Conservation (phyloP, 176 grass and related monocot genomes). For the Stipa capillata region DNA sequence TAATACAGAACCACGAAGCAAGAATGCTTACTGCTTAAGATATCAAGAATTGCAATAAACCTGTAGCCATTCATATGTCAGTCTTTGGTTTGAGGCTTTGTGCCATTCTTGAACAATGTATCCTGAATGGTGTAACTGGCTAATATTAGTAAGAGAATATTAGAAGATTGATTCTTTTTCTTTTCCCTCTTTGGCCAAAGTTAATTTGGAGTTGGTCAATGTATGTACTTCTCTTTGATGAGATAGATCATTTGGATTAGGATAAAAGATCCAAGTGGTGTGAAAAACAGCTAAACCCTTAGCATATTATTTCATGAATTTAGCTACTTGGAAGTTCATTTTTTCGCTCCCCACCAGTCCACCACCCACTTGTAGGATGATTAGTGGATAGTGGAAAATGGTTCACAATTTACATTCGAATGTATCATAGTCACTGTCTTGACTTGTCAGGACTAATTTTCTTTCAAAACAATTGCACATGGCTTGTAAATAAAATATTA, state of each 20-base stretch:
- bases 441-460: not conserved
- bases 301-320: not conserved
- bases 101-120: not conserved
- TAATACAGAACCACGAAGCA: not conserved
- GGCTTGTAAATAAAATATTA: not conserved
- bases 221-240: not conserved
- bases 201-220: not conserved
- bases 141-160: no score
- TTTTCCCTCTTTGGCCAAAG: not conserved
- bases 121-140: not conserved
- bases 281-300: not conserved
- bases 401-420: no score
- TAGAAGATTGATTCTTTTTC: no score
- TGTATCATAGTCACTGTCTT: no score
- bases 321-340: no score
- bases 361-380: no score
- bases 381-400: no score
- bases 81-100: not conserved
- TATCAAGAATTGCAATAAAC: not conserved
- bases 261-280: not conserved
- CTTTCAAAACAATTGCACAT: not conserved
- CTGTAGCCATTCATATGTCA: not conserved
- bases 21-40: not conserved
- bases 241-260: not conserved
- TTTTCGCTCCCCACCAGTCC: no score